Evolutionary conservation across 495 filamentous ascomycete genomes (phyloP), one percentile per base, ranked within the genome.

Genomic region (Glutinoglossum americanum): DNA sequence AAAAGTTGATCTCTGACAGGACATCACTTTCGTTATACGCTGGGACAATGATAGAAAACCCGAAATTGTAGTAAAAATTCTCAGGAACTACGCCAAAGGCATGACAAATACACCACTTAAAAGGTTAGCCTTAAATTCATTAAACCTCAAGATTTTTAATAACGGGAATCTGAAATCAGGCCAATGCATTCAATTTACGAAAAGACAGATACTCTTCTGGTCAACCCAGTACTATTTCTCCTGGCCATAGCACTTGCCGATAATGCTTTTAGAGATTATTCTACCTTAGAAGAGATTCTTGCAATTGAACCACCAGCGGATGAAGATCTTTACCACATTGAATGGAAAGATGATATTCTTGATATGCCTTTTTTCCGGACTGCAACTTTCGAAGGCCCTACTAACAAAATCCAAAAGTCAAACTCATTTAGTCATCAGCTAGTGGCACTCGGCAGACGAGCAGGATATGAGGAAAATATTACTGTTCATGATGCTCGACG

Each of bases 311-410:
- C 55, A 27, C 48, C 27, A 33, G 49, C 51, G 17, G 58, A 59
- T 62, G 41, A 53, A 51, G 59, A 56, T 33, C 47, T 64, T 26
- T 49, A 56, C 37, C 21, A 55, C 15, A 32, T 62, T 56, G 48
- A 53, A 57, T 61, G 62, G 28, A 62, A 61, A 23, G 57, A 59
- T 54, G 56, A 62, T 41, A 65, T 65, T 37, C 58, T 65, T 57
- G 30, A 44, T 58, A 23, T 61, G 56, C 57, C 35, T 59, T 65
- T 64, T 28, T 65, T 64, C 56, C 48, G 61, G 54, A 65, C 58
- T 60, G 57, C 64, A 57, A 62, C 56, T 59, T 55, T 41, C 25
- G 32, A 62, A 57, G 56, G 54, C 51, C 60, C 44, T 49, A 65
- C 60, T 11, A 45, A 53, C 45, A 62, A 62, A 41, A 64, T 64